Percentiles rank a stretch among this genome's conserved stretches.
Conservation (phyloP, 225 moss, liverwort and hornwort genomes). For the Thuidium tamariscinum region DNA sequence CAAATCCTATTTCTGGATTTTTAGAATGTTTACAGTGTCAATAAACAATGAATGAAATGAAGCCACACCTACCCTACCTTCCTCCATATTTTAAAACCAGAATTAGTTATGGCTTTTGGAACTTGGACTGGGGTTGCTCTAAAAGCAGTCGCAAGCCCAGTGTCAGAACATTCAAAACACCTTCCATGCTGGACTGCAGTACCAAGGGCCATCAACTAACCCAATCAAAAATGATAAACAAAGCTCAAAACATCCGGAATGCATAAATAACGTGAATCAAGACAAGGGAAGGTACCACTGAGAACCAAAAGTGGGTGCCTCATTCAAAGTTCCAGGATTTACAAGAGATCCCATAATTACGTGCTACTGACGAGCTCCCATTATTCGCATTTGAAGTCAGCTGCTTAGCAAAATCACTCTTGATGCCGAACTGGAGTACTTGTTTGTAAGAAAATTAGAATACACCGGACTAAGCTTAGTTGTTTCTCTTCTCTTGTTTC, state of each 20-base stretch:
- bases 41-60: not conserved
- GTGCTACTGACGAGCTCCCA: not conserved
- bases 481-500: no score
- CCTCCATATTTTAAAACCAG: no score
- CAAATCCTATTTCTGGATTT: no score
- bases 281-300: not conserved
- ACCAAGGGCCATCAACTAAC: not conserved
- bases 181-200: not conserved
- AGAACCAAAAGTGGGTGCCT: not conserved
- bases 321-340: not conserved
- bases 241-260: not conserved
- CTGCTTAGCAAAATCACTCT: not conserved
- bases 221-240: not conserved
- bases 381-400: not conserved
- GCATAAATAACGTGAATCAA: not conserved
- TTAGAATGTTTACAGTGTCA: not conserved
- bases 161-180: not conserved
- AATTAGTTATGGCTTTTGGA: not conserved
- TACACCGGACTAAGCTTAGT: no score
- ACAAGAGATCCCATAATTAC: not conserved
- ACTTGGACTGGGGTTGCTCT: not conserved
- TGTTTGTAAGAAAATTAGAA: not conserved
- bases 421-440: not conserved
- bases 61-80: not conserved
- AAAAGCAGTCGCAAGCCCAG: not conserved